phyloP scores from a whole-genome alignment of 768 basidiomycete genomes.

The Rhizopogon roseolus region DNA sequence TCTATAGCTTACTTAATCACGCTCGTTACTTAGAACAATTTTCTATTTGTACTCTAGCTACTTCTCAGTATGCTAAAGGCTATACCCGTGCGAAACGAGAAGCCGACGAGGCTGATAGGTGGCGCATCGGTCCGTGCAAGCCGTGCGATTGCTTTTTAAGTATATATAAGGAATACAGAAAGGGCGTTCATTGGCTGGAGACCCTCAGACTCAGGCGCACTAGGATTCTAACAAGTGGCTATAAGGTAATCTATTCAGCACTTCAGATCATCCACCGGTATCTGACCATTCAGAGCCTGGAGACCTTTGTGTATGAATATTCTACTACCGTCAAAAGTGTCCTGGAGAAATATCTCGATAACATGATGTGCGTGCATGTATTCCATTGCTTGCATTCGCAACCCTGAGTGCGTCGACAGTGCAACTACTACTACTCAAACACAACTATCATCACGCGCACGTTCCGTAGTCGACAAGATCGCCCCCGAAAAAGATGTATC shows the following conservation, averaged over 20 bases:
- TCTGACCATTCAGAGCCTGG: conserved; percentile 55
- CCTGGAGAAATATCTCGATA: conserved; percentile 74
- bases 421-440: conserved; percentile 76
- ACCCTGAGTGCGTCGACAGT: conserved; percentile 31
- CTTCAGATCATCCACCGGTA: conserved; percentile 7
- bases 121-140: neutral
- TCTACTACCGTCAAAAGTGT: conserved; percentile 57
- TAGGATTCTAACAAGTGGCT: conserved; percentile 79
- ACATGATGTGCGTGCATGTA: conserved; percentile 54
- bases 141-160: neutral
- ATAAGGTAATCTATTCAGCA: conserved; percentile 49
- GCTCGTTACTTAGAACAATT: too few relatives aligned
- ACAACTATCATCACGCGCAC: conserved; percentile 64
- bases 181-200: conserved; percentile 89
- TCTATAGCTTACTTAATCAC: too few relatives aligned
- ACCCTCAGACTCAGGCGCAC: conserved; percentile 77
- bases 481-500: conserved; percentile 67
- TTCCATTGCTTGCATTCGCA: neutral
- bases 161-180: conserved; percentile 85
- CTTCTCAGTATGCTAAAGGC: too few relatives aligned
- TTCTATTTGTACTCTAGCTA: too few relatives aligned
- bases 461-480: conserved; percentile 58
- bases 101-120: conserved; percentile 82
- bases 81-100: conserved; percentile 84
- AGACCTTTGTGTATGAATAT: conserved; percentile 73